Conservation (phyloP, 352 stramenopile genomes). For the Phytopythium boreale region DNA sequence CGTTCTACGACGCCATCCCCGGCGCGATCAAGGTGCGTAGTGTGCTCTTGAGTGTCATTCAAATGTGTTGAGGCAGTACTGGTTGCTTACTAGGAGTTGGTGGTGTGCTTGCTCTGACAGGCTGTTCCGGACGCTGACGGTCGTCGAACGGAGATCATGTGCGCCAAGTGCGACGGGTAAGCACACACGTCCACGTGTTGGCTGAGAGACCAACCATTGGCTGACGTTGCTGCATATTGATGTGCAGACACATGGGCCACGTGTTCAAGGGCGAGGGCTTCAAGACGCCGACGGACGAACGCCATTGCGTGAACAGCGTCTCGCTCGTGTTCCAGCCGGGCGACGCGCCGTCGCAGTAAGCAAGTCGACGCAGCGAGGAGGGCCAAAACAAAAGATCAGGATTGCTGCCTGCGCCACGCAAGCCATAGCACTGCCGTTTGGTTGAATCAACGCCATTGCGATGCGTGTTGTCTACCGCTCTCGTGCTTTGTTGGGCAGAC, state of each 20-base stretch:
- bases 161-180: slow-evolving; percentile 82
- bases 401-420: neutral
- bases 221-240: neutral
- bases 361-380: neutral
- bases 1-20: slow-evolving; percentile 89
- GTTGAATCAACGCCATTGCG: neutral
- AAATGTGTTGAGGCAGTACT: neutral
- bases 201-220: neutral
- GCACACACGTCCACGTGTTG: slow-evolving; percentile 8
- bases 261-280: slow-evolving; percentile 90
- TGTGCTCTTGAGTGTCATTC: neutral
- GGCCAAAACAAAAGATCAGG: neutral
- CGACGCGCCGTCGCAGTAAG: slow-evolving; percentile 46
- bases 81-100: no score
- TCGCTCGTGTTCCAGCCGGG: slow-evolving; percentile 82
- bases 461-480: neutral
- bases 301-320: slow-evolving; percentile 90
- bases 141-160: slow-evolving; percentile 85
- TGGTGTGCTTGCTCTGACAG: slow-evolving; percentile 18
- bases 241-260: slow-evolving; percentile 84
- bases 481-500: neutral
- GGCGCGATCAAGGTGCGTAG: slow-evolving; percentile 74
- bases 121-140: slow-evolving; percentile 67
- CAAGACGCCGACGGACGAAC: slow-evolving; percentile 83
- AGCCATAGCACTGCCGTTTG: neutral